Percentiles rank a stretch among this genome's conserved stretches.
Evolutionary conservation across 495 filamentous ascomycete species (phyloP).

Genomic region (Podospora pseudopauciseta): DNA sequence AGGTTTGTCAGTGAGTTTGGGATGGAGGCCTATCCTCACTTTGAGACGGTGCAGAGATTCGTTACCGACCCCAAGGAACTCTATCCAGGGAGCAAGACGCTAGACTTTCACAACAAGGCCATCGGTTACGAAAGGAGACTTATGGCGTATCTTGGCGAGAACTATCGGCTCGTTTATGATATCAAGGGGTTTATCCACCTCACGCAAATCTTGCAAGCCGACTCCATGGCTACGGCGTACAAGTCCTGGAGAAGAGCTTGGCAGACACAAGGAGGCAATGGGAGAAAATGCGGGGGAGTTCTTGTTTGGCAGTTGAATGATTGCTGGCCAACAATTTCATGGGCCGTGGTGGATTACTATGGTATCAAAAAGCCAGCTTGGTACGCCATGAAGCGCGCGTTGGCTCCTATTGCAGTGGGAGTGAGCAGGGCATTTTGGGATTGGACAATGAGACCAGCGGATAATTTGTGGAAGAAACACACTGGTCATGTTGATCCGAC

Average conservation of each 20-base stretch:
- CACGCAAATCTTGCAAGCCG: constrained; percentile 77
- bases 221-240: constrained; percentile 73
- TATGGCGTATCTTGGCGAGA: constrained; percentile 72
- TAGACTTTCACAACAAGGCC: constrained; percentile 87
- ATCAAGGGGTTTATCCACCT: constrained; percentile 64
- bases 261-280: constrained; percentile 43
- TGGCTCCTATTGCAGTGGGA: constrained; percentile 65
- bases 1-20: constrained; percentile 83
- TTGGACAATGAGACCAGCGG: constrained; percentile 47
- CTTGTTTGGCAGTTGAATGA: constrained; percentile 94
- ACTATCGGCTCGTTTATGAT: constrained; percentile 52
- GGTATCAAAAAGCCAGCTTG: constrained; percentile 71
- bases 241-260: constrained; percentile 73
- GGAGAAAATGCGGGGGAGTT: constrained; percentile 69
- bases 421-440: constrained; percentile 60
- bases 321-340: constrained; percentile 80
- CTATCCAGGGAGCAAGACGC: constrained; percentile 67
- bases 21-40: constrained; percentile 83
- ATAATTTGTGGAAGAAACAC: constrained; percentile 28
- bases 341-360: constrained; percentile 77
- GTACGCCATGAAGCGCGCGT: constrained; percentile 67
- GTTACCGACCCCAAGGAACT: constrained; percentile 58
- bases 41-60: constrained; percentile 69
- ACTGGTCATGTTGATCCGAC: constrained; percentile 49
- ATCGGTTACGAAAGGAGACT: constrained; percentile 72